phyloP scores from a whole-genome alignment of 1,284 basidiomycete species.

The Cryptococcus maquisensis region DNA sequence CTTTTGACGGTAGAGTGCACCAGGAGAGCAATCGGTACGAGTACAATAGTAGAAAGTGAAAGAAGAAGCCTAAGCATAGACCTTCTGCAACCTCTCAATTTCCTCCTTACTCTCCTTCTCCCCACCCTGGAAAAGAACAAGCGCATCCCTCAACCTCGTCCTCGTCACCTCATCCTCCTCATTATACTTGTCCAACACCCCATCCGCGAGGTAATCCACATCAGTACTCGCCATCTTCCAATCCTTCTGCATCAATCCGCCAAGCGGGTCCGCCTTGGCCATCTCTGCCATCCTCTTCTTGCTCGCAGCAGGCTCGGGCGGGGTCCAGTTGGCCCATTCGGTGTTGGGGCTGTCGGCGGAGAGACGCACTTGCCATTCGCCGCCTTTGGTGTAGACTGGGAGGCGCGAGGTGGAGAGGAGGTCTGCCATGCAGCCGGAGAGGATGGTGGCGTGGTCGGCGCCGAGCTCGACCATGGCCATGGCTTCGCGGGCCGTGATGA shows the following conservation, averaged over 20 bases:
- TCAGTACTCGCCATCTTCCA: slow-evolving; percentile 21
- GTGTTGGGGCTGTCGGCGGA: slow-evolving; percentile 16
- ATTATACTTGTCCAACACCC: slow-evolving; percentile 24
- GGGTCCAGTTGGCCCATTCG: slow-evolving; percentile 18
- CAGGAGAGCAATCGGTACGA: no score
- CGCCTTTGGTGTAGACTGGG: slow-evolving; percentile 17
- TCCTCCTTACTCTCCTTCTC: slow-evolving; percentile 15
- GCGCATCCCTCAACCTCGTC: slow-evolving; percentile 21
- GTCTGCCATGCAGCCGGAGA: slow-evolving; percentile 16
- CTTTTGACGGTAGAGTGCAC: no score
- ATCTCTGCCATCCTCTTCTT: slow-evolving; percentile 18
- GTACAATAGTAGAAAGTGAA: no score
- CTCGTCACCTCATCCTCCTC: slow-evolving; percentile 23
- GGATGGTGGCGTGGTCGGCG: slow-evolving; percentile 23
- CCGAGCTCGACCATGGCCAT: slow-evolving; percentile 26
- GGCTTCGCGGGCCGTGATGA: slow-evolving; percentile 22
- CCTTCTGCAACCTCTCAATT: slow-evolving; percentile 16
- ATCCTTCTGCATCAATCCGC: slow-evolving; percentile 18
- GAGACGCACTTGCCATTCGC: slow-evolving; percentile 18
- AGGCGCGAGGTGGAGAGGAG: slow-evolving; percentile 12
- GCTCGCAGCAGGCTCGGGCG: slow-evolving; percentile 10
- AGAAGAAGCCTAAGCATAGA: slow-evolving; percentile 5
- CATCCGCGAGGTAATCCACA: slow-evolving; percentile 25
- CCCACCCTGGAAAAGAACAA: slow-evolving; percentile 18
- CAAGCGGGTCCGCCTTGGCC: slow-evolving; percentile 19